Conservation (phyloP, 306 rosid species). For the Psophocarpus tetragonolobus region DNA sequence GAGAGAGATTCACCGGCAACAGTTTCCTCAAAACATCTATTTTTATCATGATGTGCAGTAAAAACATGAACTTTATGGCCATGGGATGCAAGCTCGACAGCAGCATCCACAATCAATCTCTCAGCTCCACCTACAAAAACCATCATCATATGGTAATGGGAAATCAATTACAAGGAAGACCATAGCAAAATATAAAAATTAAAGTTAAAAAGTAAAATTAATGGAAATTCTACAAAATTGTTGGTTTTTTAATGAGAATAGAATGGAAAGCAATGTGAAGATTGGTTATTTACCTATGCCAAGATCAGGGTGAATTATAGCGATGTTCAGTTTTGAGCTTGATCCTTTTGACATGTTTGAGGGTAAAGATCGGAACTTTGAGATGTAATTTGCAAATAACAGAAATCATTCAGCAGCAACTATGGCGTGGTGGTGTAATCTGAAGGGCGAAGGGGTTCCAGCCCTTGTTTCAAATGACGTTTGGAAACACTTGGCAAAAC, state of each 20-base stretch:
- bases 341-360: conserved; percentile 45
- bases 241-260: neutral
- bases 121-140: conserved; percentile 81
- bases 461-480: neutral
- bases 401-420: neutral
- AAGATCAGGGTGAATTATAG: conserved; percentile 89
- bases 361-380: conserved; percentile 1
- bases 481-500: too few relatives aligned
- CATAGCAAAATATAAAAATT: neutral
- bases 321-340: conserved; percentile 59
- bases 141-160: neutral
- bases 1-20: conserved; percentile 51
- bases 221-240: neutral
- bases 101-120: conserved; percentile 86
- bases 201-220: neutral
- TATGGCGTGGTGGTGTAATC: too few relatives aligned
- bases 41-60: conserved; percentile 79
- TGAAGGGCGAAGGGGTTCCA: neutral
- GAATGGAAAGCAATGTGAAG: too few relatives aligned
- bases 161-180: conserved; percentile 4
- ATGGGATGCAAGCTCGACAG: conserved; percentile 76
- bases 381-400: neutral
- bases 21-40: conserved; percentile 93
- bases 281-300: conserved; percentile 66
- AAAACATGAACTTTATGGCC: conserved; percentile 83